Base-by-base conservation (phyloP, 768 basidiomycete species). In the Russula earlei region DNA sequence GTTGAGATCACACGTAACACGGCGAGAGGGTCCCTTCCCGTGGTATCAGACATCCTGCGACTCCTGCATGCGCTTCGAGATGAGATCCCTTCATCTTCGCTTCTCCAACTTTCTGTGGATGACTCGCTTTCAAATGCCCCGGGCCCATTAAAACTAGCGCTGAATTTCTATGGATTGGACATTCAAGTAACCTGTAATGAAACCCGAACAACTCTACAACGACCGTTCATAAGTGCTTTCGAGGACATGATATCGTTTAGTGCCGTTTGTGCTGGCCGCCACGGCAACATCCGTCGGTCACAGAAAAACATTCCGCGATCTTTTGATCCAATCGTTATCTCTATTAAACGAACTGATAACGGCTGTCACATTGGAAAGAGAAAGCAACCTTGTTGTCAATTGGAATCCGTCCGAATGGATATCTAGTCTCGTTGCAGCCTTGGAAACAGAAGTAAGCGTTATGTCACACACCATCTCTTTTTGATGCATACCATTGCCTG, bases 341-440 rank as follows among this genome's bases (percentile, higher is more conserved):
- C 68, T 87, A 11, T 68, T 87, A 34, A 72, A 74, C 59, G 72
- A 70, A 19, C 71, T 89, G 29, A 67, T 79, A 34, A 70, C 70
- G 33, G 70, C 77, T 57, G 65, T 79, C 33, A 70, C 71, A 33
- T 61, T 58, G 31, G 61, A 62, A 43, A 62, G 62, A 17, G 69
- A 73, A 3, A 60, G 67, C 3, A 59, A 75, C 1, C 63, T 72
- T 5, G 54, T 54, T 17, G 55, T 85, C 5, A 51, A 68, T 0
- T 91, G 89, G 89, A 67, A 82, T 42, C 82, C 88, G 5, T 64
- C 68, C 0, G 64, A 69, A 25, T 96, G 92, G 92, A 68, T 87
- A 6, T 63, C 72, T 2, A 67, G 67, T 7, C 60, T 89, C 44
- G 70, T 91, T 5, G 63, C 72, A 11, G 75, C 70, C 33, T 67